Percentiles rank a stretch among this genome's conserved stretches.
phyloP scores from a whole-genome alignment of 345 rosid genomes.

The Eucalyptus tenuipes region DNA sequence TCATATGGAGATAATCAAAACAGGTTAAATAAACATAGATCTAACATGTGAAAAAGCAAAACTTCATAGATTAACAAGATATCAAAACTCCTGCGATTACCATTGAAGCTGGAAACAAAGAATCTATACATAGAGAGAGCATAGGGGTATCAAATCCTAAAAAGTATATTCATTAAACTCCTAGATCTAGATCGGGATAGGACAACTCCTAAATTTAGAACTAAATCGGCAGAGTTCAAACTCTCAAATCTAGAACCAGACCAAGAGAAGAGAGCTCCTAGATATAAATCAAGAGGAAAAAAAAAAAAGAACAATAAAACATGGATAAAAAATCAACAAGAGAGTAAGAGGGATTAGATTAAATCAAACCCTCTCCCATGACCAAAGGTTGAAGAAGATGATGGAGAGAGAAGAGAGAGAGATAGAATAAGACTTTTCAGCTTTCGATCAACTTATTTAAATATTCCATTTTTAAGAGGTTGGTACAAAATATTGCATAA shows the following conservation, averaged over 20 bases:
- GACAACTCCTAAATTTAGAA: not conserved
- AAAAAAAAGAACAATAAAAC: too few relatives aligned
- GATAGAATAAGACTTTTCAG: too few relatives aligned
- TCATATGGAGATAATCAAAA: too few relatives aligned
- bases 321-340: too few relatives aligned
- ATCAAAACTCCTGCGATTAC: not conserved
- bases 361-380: not conserved
- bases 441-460: not conserved
- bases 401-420: not conserved
- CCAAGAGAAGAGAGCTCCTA: not conserved
- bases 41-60: too few relatives aligned
- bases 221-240: too few relatives aligned
- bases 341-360: not conserved
- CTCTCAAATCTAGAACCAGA: not conserved
- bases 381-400: not conserved
- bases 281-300: accelerated
- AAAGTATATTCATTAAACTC: not conserved
- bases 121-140: accelerated
- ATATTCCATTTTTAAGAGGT: not conserved
- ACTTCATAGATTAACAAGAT: not conserved
- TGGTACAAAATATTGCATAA: not conserved
- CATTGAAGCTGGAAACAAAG: not conserved
- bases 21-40: too few relatives aligned
- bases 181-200: not conserved
- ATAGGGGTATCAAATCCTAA: not conserved